Conservation (phyloP, 495 filamentous ascomycete genomes). For the Xylaria bambusicola region DNA sequence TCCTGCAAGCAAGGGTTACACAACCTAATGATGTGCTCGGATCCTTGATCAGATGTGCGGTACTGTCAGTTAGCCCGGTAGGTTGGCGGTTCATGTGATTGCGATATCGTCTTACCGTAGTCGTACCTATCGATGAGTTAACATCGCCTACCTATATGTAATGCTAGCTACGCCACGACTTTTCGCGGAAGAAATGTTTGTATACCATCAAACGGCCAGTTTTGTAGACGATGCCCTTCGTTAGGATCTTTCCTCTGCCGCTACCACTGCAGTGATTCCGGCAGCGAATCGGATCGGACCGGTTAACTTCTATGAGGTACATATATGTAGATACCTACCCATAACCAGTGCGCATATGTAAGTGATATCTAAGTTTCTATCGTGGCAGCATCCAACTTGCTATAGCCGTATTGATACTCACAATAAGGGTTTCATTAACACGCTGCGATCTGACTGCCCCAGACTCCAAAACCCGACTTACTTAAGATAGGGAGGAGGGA, state of each 20-base stretch:
- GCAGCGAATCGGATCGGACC: slow-evolving; percentile 1
- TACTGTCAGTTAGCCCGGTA: neutral
- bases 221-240: too few relatives aligned
- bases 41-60: neutral
- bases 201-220: too few relatives aligned
- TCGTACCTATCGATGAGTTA: too few relatives aligned
- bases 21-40: neutral
- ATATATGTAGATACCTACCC: slow-evolving; percentile 8
- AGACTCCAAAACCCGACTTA: too few relatives aligned
- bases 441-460: too few relatives aligned
- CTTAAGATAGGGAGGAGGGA: too few relatives aligned
- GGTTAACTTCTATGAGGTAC: neutral
- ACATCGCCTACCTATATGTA: too few relatives aligned
- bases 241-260: too few relatives aligned
- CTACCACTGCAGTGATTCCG: neutral
- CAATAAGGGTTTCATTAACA: neutral
- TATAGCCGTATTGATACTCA: too few relatives aligned
- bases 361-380: too few relatives aligned
- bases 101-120: slow-evolving; percentile 1
- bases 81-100: neutral
- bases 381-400: slow-evolving; percentile 9
- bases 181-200: too few relatives aligned
- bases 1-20: neutral
- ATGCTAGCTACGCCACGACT: too few relatives aligned
- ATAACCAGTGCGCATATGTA: slow-evolving; percentile 5